phyloP scores from a whole-genome alignment of 352 stramenopile genomes.

The Blastocystis sp. region DNA sequence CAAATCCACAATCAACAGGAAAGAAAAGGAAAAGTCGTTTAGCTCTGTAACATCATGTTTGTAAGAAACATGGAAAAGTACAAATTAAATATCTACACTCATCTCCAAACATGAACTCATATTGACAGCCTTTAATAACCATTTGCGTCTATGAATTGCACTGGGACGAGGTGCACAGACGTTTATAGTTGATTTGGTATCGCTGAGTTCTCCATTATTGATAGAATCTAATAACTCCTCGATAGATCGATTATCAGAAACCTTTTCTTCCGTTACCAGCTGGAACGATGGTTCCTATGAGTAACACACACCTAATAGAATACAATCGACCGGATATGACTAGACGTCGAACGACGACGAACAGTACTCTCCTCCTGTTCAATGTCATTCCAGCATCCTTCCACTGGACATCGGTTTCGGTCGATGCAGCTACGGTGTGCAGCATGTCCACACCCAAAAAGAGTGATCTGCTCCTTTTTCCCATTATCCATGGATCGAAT shows the following conservation, averaged over 20 bases:
- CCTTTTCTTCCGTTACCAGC: background rate
- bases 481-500: conserved; percentile 37
- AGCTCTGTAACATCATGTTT: background rate
- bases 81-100: conserved; percentile 9
- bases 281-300: background rate
- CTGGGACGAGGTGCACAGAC: background rate
- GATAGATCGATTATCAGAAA: background rate
- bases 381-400: conserved; percentile 21
- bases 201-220: background rate
- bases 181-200: background rate
- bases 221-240: conserved; percentile 10
- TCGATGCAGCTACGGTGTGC: background rate
- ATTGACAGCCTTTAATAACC: conserved; percentile 20
- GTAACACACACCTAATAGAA: background rate
- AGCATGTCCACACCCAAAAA: conserved; percentile 41
- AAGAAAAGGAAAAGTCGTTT: conserved; percentile 51
- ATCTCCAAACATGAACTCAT: conserved; percentile 57
- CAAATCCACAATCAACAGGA: background rate
- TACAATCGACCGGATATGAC: background rate
- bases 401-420: background rate
- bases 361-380: background rate
- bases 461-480: background rate
- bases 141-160: background rate
- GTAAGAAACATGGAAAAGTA: background rate
- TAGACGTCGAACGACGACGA: background rate